Evolutionary conservation across 306 rosid species (phyloP).

Genomic region (Pyrus betulifolia): DNA sequence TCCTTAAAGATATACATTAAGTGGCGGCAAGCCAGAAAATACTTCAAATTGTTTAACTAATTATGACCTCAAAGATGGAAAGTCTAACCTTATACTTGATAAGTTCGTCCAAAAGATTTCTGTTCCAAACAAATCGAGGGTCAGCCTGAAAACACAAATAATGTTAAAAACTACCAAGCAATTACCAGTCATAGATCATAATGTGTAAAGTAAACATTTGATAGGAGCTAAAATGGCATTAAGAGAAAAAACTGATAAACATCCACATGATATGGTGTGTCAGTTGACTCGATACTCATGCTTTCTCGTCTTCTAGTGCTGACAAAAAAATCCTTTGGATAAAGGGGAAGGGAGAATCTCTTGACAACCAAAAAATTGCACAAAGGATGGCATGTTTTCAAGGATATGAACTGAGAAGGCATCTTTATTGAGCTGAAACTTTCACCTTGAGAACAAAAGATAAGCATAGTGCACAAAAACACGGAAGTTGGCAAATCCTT

Average conservation of each 20-base stretch:
- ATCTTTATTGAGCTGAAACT: too few relatives aligned
- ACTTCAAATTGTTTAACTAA: too few relatives aligned
- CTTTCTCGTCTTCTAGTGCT: background rate
- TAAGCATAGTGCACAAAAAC: too few relatives aligned
- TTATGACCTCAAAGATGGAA: background rate
- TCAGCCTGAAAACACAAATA: slow-evolving; percentile 62
- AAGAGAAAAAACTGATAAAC: too few relatives aligned
- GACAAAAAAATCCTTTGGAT: background rate
- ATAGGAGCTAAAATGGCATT: background rate
- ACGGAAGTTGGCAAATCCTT: too few relatives aligned
- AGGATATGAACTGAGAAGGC: background rate
- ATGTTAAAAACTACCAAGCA: background rate
- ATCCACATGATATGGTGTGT: background rate
- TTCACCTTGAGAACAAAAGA: too few relatives aligned
- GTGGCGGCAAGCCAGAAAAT: background rate
- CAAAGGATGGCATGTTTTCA: background rate
- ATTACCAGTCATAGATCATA: background rate
- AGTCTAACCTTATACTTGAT: slow-evolving; percentile 82
- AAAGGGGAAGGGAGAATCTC: background rate
- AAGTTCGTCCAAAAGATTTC: slow-evolving; percentile 75
- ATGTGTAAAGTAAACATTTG: background rate
- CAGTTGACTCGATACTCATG: background rate
- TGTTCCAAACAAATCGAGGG: slow-evolving; percentile 93
- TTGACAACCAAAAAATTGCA: background rate
- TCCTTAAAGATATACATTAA: background rate